These are phyloP conservation scores for Ilyonectria mors-panacis DNA, from an alignment of 2,329 filamentous ascomycete genomes.

Conservation along the genomic window DNA sequence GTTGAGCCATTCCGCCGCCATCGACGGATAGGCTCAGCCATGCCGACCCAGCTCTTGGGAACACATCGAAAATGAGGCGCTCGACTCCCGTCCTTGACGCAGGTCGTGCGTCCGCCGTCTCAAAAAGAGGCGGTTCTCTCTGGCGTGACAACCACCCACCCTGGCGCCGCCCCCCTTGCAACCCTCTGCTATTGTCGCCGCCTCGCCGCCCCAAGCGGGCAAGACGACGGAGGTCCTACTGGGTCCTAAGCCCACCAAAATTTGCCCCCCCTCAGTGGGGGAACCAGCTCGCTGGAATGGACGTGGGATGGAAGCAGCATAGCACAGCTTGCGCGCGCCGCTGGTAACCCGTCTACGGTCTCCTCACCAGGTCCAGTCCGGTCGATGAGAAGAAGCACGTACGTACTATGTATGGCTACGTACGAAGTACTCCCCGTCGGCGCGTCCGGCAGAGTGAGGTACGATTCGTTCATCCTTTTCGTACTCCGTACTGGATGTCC, in stretches of 20 bases:
- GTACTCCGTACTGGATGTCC: not conserved
- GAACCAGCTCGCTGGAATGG: conserved; percentile 45
- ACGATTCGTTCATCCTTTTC: conserved; percentile 6
- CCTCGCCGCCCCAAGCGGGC: conserved; percentile 3
- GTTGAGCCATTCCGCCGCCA: conserved; percentile 50
- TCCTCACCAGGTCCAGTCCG: conserved; percentile 12
- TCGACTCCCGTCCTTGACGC: conserved; percentile 44
- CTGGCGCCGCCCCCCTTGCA: conserved; percentile 23
- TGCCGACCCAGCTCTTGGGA: conserved; percentile 52
- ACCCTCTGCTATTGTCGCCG: conserved; percentile 12
- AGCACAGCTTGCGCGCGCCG: not conserved
- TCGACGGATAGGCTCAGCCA: conserved; percentile 54
- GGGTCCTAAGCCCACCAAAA: conserved; percentile 30
- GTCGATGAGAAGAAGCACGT: not conserved
- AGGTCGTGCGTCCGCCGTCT: conserved; percentile 35
- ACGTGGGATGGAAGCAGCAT: conserved; percentile 37
- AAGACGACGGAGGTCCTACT: conserved; percentile 12
- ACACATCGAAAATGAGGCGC: conserved; percentile 48
- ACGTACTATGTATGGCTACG: not conserved
- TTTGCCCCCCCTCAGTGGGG: conserved; percentile 30
- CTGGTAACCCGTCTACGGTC: conserved; percentile 28
- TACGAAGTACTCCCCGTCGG: conserved; percentile 1
- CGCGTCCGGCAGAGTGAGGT: conserved; percentile 17
- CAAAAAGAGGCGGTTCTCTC: conserved; percentile 13
- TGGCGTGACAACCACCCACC: conserved; percentile 38